Evolutionary conservation across 805 yeast genomes (phyloP), one percentile per base, ranked within the genome.

Genomic region (Candida ipomoeae): DNA sequence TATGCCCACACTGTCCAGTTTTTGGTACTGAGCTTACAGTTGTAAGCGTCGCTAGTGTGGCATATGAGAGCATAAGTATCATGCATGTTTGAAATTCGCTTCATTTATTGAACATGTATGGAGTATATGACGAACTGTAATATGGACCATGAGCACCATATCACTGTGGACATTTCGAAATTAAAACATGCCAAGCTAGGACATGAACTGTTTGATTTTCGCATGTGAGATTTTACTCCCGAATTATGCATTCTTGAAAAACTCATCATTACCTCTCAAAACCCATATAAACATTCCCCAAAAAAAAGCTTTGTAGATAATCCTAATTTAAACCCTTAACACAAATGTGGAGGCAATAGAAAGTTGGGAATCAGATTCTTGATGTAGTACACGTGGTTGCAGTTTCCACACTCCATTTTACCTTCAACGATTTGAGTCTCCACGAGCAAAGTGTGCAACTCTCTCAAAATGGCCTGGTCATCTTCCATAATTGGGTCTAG

Each of bases 291-390:
- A 17, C 17, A 23, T 11, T 18, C 21, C 10, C 23, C 8, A 13
- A 14, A 14, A 35, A 4, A 21, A 11, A 8, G 23, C 18, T n/a
- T 17, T 18, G 21, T 20, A 4, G 10, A 8, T 23, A n/a, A n/a
- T 17, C 13, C 21, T n/a, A 10, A 8, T 10, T 14, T 5, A 5
- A 34, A 11, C 13, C 10, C 13, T 42, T 35, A 55, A 37, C 91
- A 95, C 58, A 94, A 75, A 65, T 94, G 98, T 6, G 98, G 98
- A 32, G 99, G 98, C 34, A 94, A 78, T 48, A 94, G 71, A 69
- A 94, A 86, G 75, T 92, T 92, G 34, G 99, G 97, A 59, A 94
- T 90, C 46, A 94, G 83, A 74, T 89, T 91, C 69, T 91, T 92
- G 71, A 94, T 87, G 71, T 86, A 82, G 69, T 91, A 94, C 6